Evolutionary conservation across 768 basidiomycete species (phyloP).

Genomic region (Panaeolus cyanescens): DNA sequence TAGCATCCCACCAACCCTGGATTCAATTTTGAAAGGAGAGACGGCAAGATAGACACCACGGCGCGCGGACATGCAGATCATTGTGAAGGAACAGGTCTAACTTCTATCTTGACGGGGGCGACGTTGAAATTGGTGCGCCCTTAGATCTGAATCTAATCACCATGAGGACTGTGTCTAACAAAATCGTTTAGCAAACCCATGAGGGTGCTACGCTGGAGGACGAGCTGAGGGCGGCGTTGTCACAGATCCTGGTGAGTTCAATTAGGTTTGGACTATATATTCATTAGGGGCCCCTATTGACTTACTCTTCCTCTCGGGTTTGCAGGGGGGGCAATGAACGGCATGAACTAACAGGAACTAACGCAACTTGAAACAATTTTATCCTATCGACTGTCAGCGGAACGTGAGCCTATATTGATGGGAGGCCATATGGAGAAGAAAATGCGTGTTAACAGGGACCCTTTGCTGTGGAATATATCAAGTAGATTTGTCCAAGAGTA

Average conservation of each 20-base stretch:
- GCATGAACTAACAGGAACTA: no score
- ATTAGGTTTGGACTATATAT: no score
- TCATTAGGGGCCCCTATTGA: no score
- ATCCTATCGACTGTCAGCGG: no score
- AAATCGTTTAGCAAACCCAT: background rate
- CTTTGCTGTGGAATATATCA: no score
- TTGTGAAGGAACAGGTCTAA: constrained; percentile 31
- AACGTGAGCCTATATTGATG: no score
- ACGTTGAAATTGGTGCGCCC: constrained; percentile 9
- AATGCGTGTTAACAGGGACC: no score
- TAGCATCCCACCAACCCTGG: constrained; percentile 22
- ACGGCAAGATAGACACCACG: background rate
- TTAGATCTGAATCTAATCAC: background rate
- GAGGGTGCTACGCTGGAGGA: background rate
- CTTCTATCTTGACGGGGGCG: constrained; percentile 26
- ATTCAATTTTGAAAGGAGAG: constrained; percentile 23
- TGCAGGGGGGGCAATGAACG: no score
- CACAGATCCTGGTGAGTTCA: background rate
- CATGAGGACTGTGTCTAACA: background rate
- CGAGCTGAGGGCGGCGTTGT: background rate
- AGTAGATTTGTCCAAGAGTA: no score
- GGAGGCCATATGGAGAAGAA: no score
- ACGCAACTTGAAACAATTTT: no score
- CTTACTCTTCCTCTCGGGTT: no score
- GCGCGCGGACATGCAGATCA: constrained; percentile 20